Conservation (phyloP, 495 filamentous ascomycete species). For the Xylaria curta region DNA sequence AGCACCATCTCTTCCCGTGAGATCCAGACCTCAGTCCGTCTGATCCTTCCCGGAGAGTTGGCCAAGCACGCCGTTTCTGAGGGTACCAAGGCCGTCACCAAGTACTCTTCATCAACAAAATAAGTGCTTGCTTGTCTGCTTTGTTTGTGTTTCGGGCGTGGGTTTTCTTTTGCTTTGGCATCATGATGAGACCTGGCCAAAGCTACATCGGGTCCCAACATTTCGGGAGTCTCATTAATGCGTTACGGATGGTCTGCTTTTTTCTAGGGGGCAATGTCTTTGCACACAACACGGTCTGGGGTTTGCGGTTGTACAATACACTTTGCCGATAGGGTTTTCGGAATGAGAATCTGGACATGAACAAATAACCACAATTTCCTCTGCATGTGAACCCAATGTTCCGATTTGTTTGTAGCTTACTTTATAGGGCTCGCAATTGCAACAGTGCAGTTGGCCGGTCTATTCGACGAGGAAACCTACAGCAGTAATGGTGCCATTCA, state of each 20-base stretch:
- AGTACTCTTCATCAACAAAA: slow-evolving; percentile 99
- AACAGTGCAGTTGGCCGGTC: too few species aligned
- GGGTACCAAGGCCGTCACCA: slow-evolving; percentile 99
- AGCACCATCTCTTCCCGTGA: slow-evolving; percentile 99
- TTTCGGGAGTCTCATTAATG: slow-evolving; percentile 82
- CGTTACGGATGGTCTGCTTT: slow-evolving; percentile 87
- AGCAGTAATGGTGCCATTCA: too few species aligned
- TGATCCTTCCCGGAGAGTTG: slow-evolving; percentile 97
- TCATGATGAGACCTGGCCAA: slow-evolving; percentile 67
- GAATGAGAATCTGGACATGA: slow-evolving; percentile 69
- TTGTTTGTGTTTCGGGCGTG: slow-evolving; percentile 56
- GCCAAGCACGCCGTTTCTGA: slow-evolving; percentile 99
- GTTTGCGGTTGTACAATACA: slow-evolving; percentile 82
- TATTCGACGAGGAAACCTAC: too few species aligned
- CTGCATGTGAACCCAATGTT: background rate
- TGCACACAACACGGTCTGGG: slow-evolving; percentile 65
- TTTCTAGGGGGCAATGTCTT: slow-evolving; percentile 74
- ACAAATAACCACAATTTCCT: slow-evolving; percentile 36
- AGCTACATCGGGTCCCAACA: slow-evolving; percentile 56
- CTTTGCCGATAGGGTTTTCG: slow-evolving; percentile 67
- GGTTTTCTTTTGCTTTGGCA: slow-evolving; percentile 62
- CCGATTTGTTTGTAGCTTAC: background rate
- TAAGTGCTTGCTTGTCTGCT: slow-evolving; percentile 65
- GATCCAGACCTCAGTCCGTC: slow-evolving; percentile 98
- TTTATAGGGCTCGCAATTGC: background rate